Evolutionary conservation across 345 rosid genomes (phyloP).

Genomic region (Eucalyptus globulus): DNA sequence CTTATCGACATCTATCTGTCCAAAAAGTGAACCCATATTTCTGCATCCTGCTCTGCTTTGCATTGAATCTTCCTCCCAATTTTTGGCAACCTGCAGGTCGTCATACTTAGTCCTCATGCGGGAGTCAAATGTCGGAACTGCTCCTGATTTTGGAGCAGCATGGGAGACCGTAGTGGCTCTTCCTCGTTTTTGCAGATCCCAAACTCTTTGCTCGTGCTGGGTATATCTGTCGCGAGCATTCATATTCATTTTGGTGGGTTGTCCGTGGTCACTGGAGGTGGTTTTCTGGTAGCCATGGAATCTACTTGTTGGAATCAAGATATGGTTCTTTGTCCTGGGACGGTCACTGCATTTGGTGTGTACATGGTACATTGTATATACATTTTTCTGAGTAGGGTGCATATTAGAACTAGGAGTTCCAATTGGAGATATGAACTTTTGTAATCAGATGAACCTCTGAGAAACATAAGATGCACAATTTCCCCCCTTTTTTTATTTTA

Average conservation of each 20-base stretch:
- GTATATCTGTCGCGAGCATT: conserved; percentile 18
- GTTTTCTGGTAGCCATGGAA: conserved; percentile 4
- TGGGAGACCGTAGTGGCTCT: conserved; percentile 30
- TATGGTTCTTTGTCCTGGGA: conserved; percentile 58
- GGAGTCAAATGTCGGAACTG: conserved; percentile 17
- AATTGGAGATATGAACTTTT: not conserved
- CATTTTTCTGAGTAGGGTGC: not conserved
- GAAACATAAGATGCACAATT: not conserved
- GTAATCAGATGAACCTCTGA: not conserved
- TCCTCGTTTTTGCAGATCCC: conserved; percentile 5
- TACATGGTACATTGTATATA: not conserved
- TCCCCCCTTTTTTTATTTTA: too few species aligned
- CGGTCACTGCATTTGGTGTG: conserved; percentile 46
- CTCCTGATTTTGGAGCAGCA: conserved; percentile 29
- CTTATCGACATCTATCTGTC: not conserved
- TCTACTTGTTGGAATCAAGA: conserved; percentile 42
- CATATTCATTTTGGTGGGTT: conserved; percentile 34
- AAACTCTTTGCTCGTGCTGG: conserved; percentile 22
- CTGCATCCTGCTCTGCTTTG: not conserved
- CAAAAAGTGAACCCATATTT: not conserved
- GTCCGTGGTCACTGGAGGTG: conserved; percentile 20
- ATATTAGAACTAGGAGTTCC: not conserved
- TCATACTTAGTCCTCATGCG: conserved; percentile 56
- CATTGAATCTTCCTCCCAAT: not conserved
- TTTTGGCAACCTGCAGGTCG: conserved; percentile 42